Evolutionary conservation across 345 rosid species (phyloP).

Genomic region (Populus euphratica): DNA sequence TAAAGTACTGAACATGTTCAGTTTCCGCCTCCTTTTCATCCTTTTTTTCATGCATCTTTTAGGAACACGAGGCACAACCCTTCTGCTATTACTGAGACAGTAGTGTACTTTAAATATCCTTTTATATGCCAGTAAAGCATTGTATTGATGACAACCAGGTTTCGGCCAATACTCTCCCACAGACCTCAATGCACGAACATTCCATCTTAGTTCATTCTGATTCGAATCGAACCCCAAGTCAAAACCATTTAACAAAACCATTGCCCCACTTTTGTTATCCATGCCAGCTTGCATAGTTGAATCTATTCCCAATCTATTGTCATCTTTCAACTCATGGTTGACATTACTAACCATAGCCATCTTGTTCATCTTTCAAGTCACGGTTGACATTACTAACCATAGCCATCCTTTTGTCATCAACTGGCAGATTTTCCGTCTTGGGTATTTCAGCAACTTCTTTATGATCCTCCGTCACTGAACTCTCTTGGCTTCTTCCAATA

Average conservation of each 20-base stretch:
- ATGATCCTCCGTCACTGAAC: not conserved
- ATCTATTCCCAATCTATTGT: not conserved
- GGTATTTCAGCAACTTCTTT: not conserved
- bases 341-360: not conserved
- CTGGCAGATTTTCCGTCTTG: not conserved
- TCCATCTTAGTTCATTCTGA: not conserved
- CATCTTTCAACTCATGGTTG: not conserved
- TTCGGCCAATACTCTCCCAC: constrained; percentile 4
- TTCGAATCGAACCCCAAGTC: not conserved
- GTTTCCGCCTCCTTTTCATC: constrained; percentile 17
- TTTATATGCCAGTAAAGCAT: no score
- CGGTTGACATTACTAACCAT: no score
- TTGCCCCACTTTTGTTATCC: not conserved
- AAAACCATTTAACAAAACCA: not conserved
- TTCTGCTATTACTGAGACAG: not conserved
- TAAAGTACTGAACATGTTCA: not conserved
- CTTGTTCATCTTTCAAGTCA: not conserved
- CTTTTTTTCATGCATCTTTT: constrained; percentile 12
- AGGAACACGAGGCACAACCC: not conserved
- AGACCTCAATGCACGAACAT: not conserved
- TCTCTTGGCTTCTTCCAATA: not conserved
- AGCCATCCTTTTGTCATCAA: not conserved
- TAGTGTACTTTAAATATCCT: no score
- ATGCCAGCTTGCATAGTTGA: not conserved
- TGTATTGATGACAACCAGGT: not conserved